Evolutionary conservation across 306 rosid species (phyloP).

Genomic region (Malus asiatica): DNA sequence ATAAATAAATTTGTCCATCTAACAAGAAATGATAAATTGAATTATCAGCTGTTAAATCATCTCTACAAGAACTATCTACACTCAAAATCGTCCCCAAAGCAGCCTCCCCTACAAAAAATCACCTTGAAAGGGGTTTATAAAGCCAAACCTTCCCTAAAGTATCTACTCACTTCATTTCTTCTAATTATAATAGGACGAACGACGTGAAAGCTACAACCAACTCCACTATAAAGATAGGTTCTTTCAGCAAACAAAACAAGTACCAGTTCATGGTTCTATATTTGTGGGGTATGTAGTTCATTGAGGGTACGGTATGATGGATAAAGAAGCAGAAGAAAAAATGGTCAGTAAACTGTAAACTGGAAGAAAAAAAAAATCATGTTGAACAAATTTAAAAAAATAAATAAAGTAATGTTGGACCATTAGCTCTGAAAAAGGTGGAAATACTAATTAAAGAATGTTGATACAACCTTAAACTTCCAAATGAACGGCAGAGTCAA

Average conservation of each 20-base stretch:
- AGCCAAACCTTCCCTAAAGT: background rate
- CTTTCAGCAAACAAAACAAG: background rate
- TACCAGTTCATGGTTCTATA: background rate
- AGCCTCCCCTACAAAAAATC: background rate
- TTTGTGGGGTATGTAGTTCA: background rate
- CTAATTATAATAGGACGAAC: background rate
- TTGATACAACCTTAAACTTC: constrained; percentile 28
- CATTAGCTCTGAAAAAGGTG: background rate
- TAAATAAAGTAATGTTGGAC: background rate
- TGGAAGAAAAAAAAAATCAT: background rate
- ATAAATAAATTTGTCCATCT: background rate
- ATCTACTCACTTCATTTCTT: background rate
- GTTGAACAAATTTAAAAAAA: background rate
- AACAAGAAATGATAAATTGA: background rate
- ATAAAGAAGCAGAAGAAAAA: background rate
- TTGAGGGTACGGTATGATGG: background rate
- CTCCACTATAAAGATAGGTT: background rate
- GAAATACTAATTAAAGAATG: background rate
- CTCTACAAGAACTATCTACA: background rate
- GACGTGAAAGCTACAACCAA: background rate
- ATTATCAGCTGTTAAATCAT: background rate
- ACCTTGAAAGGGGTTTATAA: background rate
- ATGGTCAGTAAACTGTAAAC: background rate
- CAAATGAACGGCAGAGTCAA: constrained; percentile 55
- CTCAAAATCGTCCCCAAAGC: background rate